A percentile compares a stretch with the other conserved stretches of the same genome.
Conservation (phyloP, 1,139 yeast species). For the Ashbya aceris region DNA sequence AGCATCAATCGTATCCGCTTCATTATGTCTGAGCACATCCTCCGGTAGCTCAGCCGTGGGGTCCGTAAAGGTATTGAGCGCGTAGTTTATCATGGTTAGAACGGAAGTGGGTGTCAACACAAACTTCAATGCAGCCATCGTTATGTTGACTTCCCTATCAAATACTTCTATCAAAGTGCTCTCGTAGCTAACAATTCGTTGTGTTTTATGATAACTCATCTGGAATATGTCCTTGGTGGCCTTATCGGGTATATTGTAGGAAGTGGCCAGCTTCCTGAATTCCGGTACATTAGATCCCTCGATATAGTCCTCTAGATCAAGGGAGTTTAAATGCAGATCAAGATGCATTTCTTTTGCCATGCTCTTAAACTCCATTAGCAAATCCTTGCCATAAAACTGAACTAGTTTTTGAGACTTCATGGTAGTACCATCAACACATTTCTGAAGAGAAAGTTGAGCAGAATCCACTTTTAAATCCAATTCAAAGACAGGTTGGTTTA, state of each 20-base stretch:
- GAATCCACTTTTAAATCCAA: slow-evolving; percentile 58
- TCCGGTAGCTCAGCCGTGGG: slow-evolving; percentile 65
- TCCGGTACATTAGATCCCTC: slow-evolving; percentile 56
- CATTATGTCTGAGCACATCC: slow-evolving; percentile 57
- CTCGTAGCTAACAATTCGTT: slow-evolving; percentile 52
- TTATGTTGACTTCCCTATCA: slow-evolving; percentile 70
- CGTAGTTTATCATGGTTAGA: slow-evolving; percentile 69
- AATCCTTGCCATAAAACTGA: slow-evolving; percentile 60
- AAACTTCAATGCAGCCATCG: slow-evolving; percentile 71
- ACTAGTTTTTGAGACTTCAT: slow-evolving; percentile 60
- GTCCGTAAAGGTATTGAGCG: slow-evolving; percentile 79
- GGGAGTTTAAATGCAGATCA: slow-evolving; percentile 52
- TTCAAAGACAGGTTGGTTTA: slow-evolving; percentile 59
- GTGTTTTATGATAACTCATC: slow-evolving; percentile 49
- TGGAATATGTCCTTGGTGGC: slow-evolving; percentile 45
- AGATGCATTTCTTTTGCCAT: slow-evolving; percentile 57
- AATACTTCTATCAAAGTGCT: slow-evolving; percentile 52
- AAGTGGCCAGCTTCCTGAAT: slow-evolving; percentile 61
- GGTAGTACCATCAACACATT: slow-evolving; percentile 56
- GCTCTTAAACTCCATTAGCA: slow-evolving; percentile 51
- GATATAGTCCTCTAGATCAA: slow-evolving; percentile 67
- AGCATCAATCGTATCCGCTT: slow-evolving; percentile 44
- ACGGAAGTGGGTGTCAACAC: slow-evolving; percentile 72
- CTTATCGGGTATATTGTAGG: slow-evolving; percentile 38
- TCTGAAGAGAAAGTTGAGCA: slow-evolving; percentile 53